Evolutionary conservation across 345 rosid species (phyloP).

Genomic region (Theobroma cacao): DNA sequence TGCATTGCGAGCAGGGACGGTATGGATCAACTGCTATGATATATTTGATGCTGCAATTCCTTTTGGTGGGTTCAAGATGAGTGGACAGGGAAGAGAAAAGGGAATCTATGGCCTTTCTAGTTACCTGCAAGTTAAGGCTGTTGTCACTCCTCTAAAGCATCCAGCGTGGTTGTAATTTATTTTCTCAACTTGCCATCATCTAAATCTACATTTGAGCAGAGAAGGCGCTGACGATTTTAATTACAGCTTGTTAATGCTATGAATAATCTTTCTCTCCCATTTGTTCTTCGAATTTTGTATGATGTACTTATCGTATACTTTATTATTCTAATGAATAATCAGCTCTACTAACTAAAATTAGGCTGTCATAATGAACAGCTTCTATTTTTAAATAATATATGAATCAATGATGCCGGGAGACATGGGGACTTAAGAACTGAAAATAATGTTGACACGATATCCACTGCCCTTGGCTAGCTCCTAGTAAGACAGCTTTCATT

Average conservation of each 20-base stretch:
- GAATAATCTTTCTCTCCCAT: not conserved
- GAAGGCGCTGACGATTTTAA: not conserved
- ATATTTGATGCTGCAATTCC: slow-evolving; percentile 79
- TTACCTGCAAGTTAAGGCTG: slow-evolving; percentile 95
- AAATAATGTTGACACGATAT: no score
- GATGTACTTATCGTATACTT: no score
- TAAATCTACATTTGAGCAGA: not conserved
- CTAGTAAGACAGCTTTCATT: not conserved
- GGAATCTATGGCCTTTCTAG: slow-evolving; percentile 68
- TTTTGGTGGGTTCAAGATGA: slow-evolving; percentile 95
- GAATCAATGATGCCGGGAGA: no score
- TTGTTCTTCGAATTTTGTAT: no score
- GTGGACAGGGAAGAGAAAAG: slow-evolving; percentile 90
- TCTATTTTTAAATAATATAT: no score
- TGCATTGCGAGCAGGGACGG: slow-evolving; percentile 65
- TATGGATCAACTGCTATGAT: slow-evolving; percentile 87
- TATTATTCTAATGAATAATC: no score
- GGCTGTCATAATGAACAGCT: no score
- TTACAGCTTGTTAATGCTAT: not conserved
- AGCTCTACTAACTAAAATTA: no score
- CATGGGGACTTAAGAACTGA: no score
- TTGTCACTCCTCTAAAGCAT: slow-evolving; percentile 73
- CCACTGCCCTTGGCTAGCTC: no score
- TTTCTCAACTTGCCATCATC: not conserved
- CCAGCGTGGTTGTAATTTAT: slow-evolving; percentile 78